These are phyloP conservation scores for Rhododendron ferrugineum DNA, from an alignment of 148 eudicot genomes.

Conservation along the genomic window DNA sequence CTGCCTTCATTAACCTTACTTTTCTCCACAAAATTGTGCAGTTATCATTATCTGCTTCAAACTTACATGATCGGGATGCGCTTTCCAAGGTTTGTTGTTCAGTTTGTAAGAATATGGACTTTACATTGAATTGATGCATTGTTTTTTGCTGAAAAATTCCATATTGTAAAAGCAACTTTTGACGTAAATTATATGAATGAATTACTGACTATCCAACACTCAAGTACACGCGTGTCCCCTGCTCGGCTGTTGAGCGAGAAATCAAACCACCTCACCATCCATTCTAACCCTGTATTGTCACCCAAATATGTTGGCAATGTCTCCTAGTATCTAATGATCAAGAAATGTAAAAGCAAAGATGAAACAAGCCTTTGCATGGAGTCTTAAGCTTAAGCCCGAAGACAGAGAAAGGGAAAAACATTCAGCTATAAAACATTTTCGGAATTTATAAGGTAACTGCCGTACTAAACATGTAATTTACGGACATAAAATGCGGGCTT, in stretches of 20 bases:
- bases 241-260: not conserved
- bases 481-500: not conserved
- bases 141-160: not conserved
- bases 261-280: not conserved
- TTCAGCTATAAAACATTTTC: not conserved
- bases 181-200: not conserved
- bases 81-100: constrained; percentile 80
- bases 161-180: not conserved
- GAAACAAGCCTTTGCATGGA: not conserved
- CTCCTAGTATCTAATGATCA: not conserved
- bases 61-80: constrained; percentile 71
- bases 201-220: not conserved
- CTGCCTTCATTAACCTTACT: not conserved
- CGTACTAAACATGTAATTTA: not conserved
- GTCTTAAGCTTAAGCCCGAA: not conserved
- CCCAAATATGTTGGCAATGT: not conserved
- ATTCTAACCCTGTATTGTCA: not conserved
- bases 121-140: constrained; percentile 1
- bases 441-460: not conserved
- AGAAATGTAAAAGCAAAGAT: not conserved
- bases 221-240: not conserved
- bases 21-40: constrained; percentile 27
- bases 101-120: not conserved
- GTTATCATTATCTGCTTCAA: constrained; percentile 82
- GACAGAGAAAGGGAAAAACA: not conserved